Conservation (phyloP, 352 stramenopile genomes). For the Pythium brachiatum region DNA sequence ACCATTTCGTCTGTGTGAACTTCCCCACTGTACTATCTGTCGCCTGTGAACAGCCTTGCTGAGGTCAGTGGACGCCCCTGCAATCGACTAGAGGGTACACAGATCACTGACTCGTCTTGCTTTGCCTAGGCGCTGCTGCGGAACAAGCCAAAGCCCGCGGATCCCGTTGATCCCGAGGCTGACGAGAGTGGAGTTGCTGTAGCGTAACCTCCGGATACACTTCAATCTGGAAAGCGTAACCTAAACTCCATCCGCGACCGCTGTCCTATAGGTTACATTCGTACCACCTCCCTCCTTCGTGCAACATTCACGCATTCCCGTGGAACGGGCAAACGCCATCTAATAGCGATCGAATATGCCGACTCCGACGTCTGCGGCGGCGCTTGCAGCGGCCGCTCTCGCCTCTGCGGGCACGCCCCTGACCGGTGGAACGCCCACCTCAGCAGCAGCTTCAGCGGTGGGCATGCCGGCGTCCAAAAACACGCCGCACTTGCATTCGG, state of each 20-base stretch:
- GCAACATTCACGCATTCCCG: conserved; percentile 3
- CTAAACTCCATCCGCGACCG: background rate
- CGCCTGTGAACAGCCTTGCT: background rate
- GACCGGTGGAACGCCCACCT: background rate
- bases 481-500: conserved; percentile 76
- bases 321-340: background rate
- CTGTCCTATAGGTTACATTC: conserved; percentile 23
- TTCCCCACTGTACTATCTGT: background rate
- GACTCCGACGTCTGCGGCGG: conserved; percentile 20
- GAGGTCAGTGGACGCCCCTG: background rate
- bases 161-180: background rate
- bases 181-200: background rate
- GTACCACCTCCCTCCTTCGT: conserved; percentile 15
- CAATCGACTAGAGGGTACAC: too few species aligned
- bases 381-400: conserved; percentile 9
- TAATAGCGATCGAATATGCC: conserved; percentile 11
- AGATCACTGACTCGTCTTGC: background rate
- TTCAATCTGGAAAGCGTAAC: conserved; percentile 24
- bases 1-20: background rate
- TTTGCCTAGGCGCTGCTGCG: conserved; percentile 8
- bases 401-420: background rate
- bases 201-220: conserved; percentile 4
- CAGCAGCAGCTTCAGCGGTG: background rate
- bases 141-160: conserved; percentile 4
- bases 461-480: conserved; percentile 42